phyloP scores from a whole-genome alignment of 495 filamentous ascomycete genomes.

The Sabuloglossum arenarium region DNA sequence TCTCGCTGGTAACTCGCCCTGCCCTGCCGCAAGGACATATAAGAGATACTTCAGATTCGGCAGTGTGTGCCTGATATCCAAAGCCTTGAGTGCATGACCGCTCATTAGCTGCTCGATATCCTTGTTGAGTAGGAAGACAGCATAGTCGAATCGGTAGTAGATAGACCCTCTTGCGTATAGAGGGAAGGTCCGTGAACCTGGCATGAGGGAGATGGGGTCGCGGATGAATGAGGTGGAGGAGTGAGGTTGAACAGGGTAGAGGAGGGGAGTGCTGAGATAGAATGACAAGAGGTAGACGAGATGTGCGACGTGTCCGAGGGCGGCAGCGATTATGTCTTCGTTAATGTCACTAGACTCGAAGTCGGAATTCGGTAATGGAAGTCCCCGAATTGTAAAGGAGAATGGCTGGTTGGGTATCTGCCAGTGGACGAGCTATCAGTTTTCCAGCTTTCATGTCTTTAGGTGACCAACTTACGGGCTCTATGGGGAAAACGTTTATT shows the following conservation, averaged over 20 bases:
- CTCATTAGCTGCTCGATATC: slow-evolving; percentile 71
- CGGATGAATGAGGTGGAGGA: slow-evolving; percentile 57
- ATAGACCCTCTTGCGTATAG: slow-evolving; percentile 58
- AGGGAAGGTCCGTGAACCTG: slow-evolving; percentile 38
- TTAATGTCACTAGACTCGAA: slow-evolving; percentile 35
- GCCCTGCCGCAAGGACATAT: slow-evolving; percentile 61
- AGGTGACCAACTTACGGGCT: slow-evolving; percentile 21
- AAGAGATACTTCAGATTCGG: slow-evolving; percentile 88
- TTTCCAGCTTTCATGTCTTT: background rate
- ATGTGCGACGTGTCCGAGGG: slow-evolving; percentile 63
- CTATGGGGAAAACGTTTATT: slow-evolving; percentile 55
- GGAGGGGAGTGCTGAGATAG: slow-evolving; percentile 59
- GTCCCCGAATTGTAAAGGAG: slow-evolving; percentile 52
- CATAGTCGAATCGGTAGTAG: slow-evolving; percentile 82
- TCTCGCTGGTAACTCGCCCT: slow-evolving; percentile 51
- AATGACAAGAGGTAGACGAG: slow-evolving; percentile 56
- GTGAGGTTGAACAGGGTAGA: slow-evolving; percentile 55
- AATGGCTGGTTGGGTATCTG: slow-evolving; percentile 33
- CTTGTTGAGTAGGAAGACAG: slow-evolving; percentile 83
- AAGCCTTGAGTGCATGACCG: slow-evolving; percentile 47
- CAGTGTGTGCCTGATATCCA: slow-evolving; percentile 78
- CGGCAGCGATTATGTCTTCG: slow-evolving; percentile 54
- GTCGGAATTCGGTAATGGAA: slow-evolving; percentile 57
- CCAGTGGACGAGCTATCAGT: background rate
- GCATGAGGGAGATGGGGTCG: slow-evolving; percentile 55